These are phyloP conservation scores for Volvox reticuliferus DNA, from an alignment of 139 green algal genomes.

Conservation along the genomic window DNA sequence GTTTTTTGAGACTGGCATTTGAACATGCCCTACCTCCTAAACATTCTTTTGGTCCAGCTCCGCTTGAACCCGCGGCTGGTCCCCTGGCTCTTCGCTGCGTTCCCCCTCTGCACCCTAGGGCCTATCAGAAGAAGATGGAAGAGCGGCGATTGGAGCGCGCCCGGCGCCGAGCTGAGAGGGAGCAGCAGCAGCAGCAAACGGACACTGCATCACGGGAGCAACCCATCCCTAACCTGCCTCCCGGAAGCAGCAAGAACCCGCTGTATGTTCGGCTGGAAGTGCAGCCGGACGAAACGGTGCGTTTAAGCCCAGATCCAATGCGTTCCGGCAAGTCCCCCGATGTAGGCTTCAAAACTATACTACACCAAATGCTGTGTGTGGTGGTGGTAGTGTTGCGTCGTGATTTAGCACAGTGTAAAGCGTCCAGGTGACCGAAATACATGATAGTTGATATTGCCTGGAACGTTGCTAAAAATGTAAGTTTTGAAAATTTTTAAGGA, in stretches of 20 bases:
- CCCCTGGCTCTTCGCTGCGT: neutral
- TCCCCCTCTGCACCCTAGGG: neutral
- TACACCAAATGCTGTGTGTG: too few relatives aligned
- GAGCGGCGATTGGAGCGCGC: conserved; percentile 24
- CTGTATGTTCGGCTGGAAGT: conserved; percentile 3
- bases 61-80: neutral
- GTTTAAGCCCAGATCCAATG: too few relatives aligned
- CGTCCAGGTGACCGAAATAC: neutral
- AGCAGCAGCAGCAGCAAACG: neutral
- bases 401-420: neutral
- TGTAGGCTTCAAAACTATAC: too few relatives aligned
- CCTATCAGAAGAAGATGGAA: conserved; percentile 38
- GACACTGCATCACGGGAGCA: neutral
- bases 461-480: too few relatives aligned
- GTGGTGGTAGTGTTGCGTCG: neutral
- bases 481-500: too few relatives aligned
- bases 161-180: neutral
- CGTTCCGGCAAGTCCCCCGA: too few relatives aligned
- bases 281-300: conserved; percentile 29
- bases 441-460: too few relatives aligned
- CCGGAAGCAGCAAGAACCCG: conserved; percentile 2
- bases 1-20: too few relatives aligned
- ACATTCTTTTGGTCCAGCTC: too few relatives aligned
- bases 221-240: neutral
- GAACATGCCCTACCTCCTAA: too few relatives aligned